Evolutionary conservation across 1,139 yeast genomes (phyloP), one percentile per base, ranked within the genome.

Genomic region (Yamadazyma trypodendri): DNA sequence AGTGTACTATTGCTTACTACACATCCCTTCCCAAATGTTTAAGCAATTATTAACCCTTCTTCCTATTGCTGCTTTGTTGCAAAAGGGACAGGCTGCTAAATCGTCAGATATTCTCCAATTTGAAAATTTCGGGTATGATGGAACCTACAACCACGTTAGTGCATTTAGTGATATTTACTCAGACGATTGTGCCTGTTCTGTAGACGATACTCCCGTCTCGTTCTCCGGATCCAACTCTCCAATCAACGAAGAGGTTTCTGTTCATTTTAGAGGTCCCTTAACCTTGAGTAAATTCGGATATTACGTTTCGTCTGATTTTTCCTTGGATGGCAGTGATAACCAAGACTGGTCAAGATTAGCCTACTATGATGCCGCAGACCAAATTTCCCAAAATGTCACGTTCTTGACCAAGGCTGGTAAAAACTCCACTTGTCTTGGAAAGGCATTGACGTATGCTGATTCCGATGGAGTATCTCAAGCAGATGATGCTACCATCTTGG

Each of bases 211-310:
- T 15, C 52, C 77, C 12, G 64, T 65, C 14, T 46, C 75, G 8
- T 85, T 88, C 65, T 74, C 84, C 12, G 97, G 97, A 35, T 44
- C 79, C 20, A 68, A 87, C 56, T 68, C 96, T 34, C 97, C 97
- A 24, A 68, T 90, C 44, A 80, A 88, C 63, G 95, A 88, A 65
- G 96, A 88, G 60, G 68, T 90, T 37, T 82, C 96, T 13, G 86
- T 92, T 40, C 97, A 90, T 63, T 87, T 90, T 72, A 81, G 97
- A 65, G 98, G 97, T 40, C 98, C 97, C 24, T 61, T 92, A 49
- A 72, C 77, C 42, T 75, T 90, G 57, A 66, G 72, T 54, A 85
- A 86, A 63, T 88, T 92, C 57, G 97, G 89, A 50, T 65, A 58
- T 27, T 69, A 68, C 49, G 60, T 56, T 13, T 51, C 72, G 2